Base-by-base conservation (phyloP, 73 alveolate genomes). In the Paramecium biaurelia region DNA sequence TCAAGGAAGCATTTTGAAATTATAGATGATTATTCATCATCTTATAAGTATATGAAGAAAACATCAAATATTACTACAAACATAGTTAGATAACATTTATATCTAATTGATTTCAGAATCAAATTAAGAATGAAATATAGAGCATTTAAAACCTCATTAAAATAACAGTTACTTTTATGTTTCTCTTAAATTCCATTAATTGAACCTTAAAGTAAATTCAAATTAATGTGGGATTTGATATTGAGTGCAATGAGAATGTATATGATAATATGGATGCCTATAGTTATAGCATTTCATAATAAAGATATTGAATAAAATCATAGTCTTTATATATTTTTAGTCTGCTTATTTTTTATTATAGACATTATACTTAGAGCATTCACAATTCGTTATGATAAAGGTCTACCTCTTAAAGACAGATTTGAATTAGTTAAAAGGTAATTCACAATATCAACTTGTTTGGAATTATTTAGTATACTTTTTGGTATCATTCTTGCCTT, bases 401-500 rank as follows among this genome's bases (percentile, higher is more conserved):
- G 90, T 2, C 8, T 79, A n/a, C 90, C 90, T 79, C 12, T 79
- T 2, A 43, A 20, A 42, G 90, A 79, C 28, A 79, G 72, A 79
- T 45, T 38, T 9, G 56, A 23, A 20, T n/a, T 79, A 8, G 41
- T 79, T 7, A 30, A 41, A 45, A 79, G 30, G 9, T 45, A 79
- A 79, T 47, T 79, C 3, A 79, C 47, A 38, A 2, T 41, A 14
- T 23, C 34, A n/a, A 79, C 90, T 12, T 42, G 26, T 24, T 15
- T 79, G 14, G 90, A 79, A 47, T 20, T 79, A 9, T 30, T 79
- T 20, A 47, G 76, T 41, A 79, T 79, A 1, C 10, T 79, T 35
- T 20, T 5, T 28, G 86, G 57, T 11, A 72, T 72, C 32, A 37
- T 72, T 5, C 9, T 72, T 9, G n/a, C 86, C n/a, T 14, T 72